phyloP scores from a whole-genome alignment of 495 filamentous ascomycete genomes.

The Trichoderma orchidacearum region DNA sequence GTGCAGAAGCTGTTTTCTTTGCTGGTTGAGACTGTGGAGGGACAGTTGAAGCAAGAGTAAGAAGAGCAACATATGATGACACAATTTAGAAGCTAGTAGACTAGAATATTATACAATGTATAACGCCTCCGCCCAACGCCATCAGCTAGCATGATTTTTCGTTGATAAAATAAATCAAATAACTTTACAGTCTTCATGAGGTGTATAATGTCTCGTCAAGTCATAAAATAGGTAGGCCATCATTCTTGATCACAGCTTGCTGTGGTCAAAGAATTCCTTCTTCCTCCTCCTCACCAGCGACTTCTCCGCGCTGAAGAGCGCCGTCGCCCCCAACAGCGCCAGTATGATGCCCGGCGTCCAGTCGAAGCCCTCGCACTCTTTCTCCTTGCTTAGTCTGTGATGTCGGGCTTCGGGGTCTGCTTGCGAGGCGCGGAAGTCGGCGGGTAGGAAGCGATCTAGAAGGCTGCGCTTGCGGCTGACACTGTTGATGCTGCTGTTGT shows the following conservation, averaged over 20 bases:
- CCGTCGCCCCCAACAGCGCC: slow-evolving; percentile 4
- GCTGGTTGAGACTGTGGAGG: slow-evolving; percentile 54
- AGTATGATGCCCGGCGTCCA: slow-evolving; percentile 9
- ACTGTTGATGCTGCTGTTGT: background rate
- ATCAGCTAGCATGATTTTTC: too few relatives aligned
- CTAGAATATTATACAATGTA: background rate
- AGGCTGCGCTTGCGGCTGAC: background rate
- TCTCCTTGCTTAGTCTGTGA: slow-evolving; percentile 2
- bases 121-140: too few relatives aligned
- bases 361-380: slow-evolving; percentile 8
- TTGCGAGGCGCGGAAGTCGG: background rate
- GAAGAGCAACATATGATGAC: background rate
- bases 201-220: too few relatives aligned
- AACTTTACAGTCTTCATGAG: too few relatives aligned
- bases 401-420: background rate
- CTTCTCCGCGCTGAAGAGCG: slow-evolving; percentile 8
- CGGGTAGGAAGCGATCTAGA: background rate
- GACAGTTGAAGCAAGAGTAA: slow-evolving; percentile 25
- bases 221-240: too few relatives aligned
- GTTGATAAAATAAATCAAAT: too few relatives aligned
- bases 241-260: background rate
- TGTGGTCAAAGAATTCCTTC: slow-evolving; percentile 19
- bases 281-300: slow-evolving; percentile 11
- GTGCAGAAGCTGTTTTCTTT: slow-evolving; percentile 67
- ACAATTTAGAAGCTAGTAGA: background rate